A percentile compares a stretch with the other conserved stretches of the same genome.
phyloP scores from a whole-genome alignment of 208 protist species.

The Leishmania mexicana region DNA sequence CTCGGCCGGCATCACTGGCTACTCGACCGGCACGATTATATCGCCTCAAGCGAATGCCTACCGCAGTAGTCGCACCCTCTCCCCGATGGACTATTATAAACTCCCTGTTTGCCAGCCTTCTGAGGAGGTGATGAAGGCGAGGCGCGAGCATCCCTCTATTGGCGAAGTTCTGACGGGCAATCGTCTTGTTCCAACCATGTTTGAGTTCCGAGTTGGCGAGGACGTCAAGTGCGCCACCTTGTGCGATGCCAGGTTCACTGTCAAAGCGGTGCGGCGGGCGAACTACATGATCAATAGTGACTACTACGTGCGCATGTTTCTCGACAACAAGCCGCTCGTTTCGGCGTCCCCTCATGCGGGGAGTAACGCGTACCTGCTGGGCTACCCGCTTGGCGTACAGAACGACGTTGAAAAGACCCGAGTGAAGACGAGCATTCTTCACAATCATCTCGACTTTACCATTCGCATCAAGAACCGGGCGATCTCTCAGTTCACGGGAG shows the following conservation, averaged over 20 bases:
- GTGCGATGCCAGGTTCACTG: slow-evolving; percentile 31
- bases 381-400: slow-evolving; percentile 41
- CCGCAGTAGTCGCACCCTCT: slow-evolving; percentile 80
- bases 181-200: slow-evolving; percentile 92
- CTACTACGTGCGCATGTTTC: slow-evolving; percentile 68
- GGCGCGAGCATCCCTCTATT: slow-evolving; percentile 82
- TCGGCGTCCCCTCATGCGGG: neutral
- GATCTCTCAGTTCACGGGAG: slow-evolving; percentile 8
- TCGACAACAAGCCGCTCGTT: slow-evolving; percentile 67
- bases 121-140: slow-evolving; percentile 25
- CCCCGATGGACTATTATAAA: slow-evolving; percentile 95
- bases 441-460: slow-evolving; percentile 80
- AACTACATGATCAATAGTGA: slow-evolving; percentile 47
- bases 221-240: slow-evolving; percentile 44
- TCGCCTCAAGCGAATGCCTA: slow-evolving; percentile 88
- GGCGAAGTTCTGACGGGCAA: slow-evolving; percentile 96
- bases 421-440: slow-evolving; percentile 10
- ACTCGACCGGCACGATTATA: slow-evolving; percentile 18
- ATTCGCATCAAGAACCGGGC: slow-evolving; percentile 31
- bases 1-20: slow-evolving; percentile 11
- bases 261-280: slow-evolving; percentile 27
- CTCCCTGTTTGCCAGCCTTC: slow-evolving; percentile 88
- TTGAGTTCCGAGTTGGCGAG: slow-evolving; percentile 46
- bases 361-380: slow-evolving; percentile 11
- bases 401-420: neutral